A percentile compares a stretch with the other conserved stretches of the same genome.
Conservation (phyloP, 2,329 filamentous ascomycete genomes). For the Sporothrix brunneoviolacea region DNA sequence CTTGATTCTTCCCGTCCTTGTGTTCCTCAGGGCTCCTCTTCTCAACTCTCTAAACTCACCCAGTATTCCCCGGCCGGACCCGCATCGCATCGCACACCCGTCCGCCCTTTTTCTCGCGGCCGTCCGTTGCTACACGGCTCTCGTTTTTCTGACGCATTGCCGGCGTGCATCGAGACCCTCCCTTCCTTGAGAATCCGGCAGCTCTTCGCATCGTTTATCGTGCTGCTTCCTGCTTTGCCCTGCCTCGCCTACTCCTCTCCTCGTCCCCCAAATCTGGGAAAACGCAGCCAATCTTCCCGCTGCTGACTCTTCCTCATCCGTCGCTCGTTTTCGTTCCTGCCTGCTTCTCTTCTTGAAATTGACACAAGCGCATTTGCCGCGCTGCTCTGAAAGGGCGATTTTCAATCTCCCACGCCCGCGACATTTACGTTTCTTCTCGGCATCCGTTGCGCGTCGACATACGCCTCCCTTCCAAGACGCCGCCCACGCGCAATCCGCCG, state of each 20-base stretch:
- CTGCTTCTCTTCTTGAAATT: background rate
- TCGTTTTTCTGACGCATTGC: background rate
- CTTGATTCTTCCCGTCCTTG: background rate
- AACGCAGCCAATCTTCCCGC: constrained; percentile 1
- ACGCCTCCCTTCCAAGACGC: too few relatives aligned
- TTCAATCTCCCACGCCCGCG: too few relatives aligned
- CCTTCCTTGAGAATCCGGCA: background rate
- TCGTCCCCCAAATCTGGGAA: background rate
- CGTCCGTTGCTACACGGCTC: too few relatives aligned
- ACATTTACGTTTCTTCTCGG: too few relatives aligned
- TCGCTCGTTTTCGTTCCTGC: background rate
- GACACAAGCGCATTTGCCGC: background rate
- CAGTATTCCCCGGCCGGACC: background rate
- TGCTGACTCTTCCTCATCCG: background rate
- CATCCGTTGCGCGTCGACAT: too few relatives aligned
- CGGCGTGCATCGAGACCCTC: background rate
- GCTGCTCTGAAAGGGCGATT: too few relatives aligned
- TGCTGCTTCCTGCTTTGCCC: background rate
- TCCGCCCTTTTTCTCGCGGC: too few relatives aligned
- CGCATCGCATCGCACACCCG: background rate
- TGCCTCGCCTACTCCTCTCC: background rate
- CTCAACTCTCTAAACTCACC: background rate
- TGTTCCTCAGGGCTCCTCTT: background rate
- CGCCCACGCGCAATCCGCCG: too few relatives aligned
- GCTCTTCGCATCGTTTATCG: background rate